Conservation (phyloP, 2,329 filamentous ascomycete genomes). For the Cladosporium phlei region DNA sequence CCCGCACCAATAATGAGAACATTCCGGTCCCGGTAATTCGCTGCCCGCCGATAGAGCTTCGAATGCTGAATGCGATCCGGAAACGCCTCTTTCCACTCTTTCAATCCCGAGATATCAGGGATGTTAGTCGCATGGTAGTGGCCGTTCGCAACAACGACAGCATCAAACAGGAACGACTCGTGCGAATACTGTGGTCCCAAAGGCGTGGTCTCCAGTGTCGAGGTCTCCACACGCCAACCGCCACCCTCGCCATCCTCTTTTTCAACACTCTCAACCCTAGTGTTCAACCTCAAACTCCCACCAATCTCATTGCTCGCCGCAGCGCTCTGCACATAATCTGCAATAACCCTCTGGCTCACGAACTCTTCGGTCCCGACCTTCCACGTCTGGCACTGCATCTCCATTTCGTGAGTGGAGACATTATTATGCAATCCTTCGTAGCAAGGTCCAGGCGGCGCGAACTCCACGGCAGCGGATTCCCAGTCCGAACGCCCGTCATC, state of each 20-base stretch:
- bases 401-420: constrained; percentile 48
- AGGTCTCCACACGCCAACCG: constrained; percentile 51
- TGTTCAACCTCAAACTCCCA: constrained; percentile 50
- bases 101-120: constrained; percentile 46
- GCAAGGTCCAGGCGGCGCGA: constrained; percentile 52
- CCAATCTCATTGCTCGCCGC: constrained; percentile 49
- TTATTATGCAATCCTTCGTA: constrained; percentile 53
- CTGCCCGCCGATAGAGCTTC: constrained; percentile 46
- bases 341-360: constrained; percentile 53
- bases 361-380: constrained; percentile 56
- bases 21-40: constrained; percentile 51
- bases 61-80: constrained; percentile 47
- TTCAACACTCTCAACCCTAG: constrained; percentile 50
- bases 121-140: constrained; percentile 51
- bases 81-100: constrained; percentile 43
- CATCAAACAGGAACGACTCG: constrained; percentile 40
- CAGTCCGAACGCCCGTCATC: background rate
- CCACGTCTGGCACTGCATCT: constrained; percentile 50
- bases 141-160: constrained; percentile 50
- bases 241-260: constrained; percentile 41
- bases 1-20: constrained; percentile 54
- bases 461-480: constrained; percentile 10
- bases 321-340: constrained; percentile 59
- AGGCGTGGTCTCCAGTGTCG: constrained; percentile 35
- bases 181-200: background rate